Evolutionary conservation across 331 rosid species (phyloP), one percentile per base, ranked within the genome.

Genomic region (Dryas integrifolia): DNA sequence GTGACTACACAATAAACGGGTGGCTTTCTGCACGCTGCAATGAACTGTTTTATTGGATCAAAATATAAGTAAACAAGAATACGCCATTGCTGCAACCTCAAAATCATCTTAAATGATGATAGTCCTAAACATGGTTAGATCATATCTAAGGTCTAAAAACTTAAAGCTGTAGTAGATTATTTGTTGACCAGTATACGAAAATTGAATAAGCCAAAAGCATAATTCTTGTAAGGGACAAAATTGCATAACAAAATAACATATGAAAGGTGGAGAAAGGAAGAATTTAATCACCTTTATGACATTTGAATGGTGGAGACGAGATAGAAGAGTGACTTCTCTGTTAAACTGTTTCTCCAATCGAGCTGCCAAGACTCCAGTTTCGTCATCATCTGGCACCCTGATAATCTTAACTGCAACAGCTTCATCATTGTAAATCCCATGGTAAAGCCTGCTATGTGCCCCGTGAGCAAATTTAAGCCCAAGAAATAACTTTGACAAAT

Each of bases 391-490:
- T 0, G 97, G 98, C 39, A 63, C 86, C 70, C 83, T 72, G 53
- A 92, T 89, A 16, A 91, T 80, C 79, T 95, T 95, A 60, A 95
- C 91, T 11, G 99, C 99, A 49, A 95, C 97, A 69, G 88, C 57
- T 61, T 86, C 81, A 3, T 86, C 92, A 3, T 84, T 86, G 82
- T 95, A 95, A 71, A 82, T 82, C 75, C 99, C 99, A 67, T 86
- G 98, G 79, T 95, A 95, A 40, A 95, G 96, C 57, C 97, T 76
- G 82, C 99, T 95, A 79, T 92, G 96, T 24, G 98, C 96, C 5
- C 99, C 99, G 76, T 95, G 99, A 70, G 99, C 99, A 73, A 95
- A 95, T 80, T 76, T 92, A 14, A 80, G 82, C 24, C 98, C 99
- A 51, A 95, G 77, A 82, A 87, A 88, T 79, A 95, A 69, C 84